A percentile compares a stretch with the other conserved stretches of the same genome.
phyloP scores from a whole-genome alignment of 1,284 basidiomycete genomes.

The Cutaneotrichosporon spelunceum region DNA sequence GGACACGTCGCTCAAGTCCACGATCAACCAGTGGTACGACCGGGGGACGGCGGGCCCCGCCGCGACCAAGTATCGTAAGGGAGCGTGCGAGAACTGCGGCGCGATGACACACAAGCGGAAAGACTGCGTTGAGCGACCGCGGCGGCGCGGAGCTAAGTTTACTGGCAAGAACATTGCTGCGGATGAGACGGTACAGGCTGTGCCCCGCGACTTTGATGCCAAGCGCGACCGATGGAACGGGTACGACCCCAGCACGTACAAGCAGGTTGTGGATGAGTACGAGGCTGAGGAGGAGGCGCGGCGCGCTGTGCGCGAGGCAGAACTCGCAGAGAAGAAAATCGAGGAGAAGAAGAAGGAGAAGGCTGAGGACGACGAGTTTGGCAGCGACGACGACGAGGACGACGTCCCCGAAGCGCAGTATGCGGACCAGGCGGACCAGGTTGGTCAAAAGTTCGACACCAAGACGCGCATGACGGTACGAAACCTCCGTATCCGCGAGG shows the following conservation, averaged over 20 bases:
- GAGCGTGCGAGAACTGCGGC: constrained; percentile 98
- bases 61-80: constrained; percentile 93
- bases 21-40: constrained; percentile 89
- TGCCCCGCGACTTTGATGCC: constrained; percentile 81
- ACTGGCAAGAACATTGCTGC: constrained; percentile 85
- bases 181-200: constrained; percentile 83
- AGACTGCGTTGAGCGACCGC: constrained; percentile 93
- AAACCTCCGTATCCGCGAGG: constrained; percentile 97
- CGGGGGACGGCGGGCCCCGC: constrained; percentile 85
- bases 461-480: constrained; percentile 98
- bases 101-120: constrained; percentile 87
- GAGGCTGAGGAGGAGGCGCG: constrained; percentile 87
- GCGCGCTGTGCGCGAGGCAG: constrained; percentile 85
- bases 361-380: constrained; percentile 79
- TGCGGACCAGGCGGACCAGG: constrained; percentile 93
- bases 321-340: constrained; percentile 76
- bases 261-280: constrained; percentile 86
- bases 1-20: constrained; percentile 60
- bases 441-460: constrained; percentile 95
- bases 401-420: constrained; percentile 95
- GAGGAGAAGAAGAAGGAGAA: constrained; percentile 72
- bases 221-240: constrained; percentile 99
- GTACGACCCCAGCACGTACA: constrained; percentile 85
- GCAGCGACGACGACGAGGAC: constrained; percentile 68
- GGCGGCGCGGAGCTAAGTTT: constrained; percentile 93